Base-by-base conservation (phyloP, 768 basidiomycete genomes). In the Auricularia auricula-judae region DNA sequence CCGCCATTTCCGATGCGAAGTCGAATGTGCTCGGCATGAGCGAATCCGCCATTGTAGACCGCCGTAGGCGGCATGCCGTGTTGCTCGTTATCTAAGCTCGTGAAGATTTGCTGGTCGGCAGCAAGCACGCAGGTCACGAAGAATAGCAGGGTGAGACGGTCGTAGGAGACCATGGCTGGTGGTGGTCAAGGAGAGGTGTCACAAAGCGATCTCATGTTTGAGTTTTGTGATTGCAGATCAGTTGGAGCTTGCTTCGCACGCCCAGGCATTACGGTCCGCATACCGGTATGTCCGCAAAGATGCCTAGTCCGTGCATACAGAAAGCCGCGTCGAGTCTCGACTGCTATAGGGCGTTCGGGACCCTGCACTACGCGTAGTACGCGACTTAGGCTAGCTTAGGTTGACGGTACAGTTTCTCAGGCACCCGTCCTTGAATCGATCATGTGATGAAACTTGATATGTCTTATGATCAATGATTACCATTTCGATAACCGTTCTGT, bases 1-100 rank as follows among this genome's bases (percentile, higher is more conserved):
- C 80, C 80, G 11, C 82, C 82, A 65, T 80, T 82, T 4, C 76
- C 78, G 36, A 82, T 79, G 36, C 81, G 78, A 62, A 83, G 66
- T 21, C 73, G 71, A n/a, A 81, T 71, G 1, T 75, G 67, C 21
- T 67, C 71, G 8, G 75, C 70, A 4, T 70, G 67, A 14, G 67
- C 64, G 65, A 76, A 76, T 4, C 78, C 75, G 1, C 80, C 82
- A 44, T 79, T 72, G 66, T 83, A 82, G 11, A 76, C 71, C 1
- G 63, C 74, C 51, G 56, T 59, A 8, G 56, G 56, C 2, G 34
- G 56, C 8, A 7, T 29, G 23, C 56, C 34, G 10, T 59, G 11
- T 18, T 59, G 56, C 56, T 59, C 56, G 29, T 35, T 59, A 23
- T 59, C 34, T 23, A 59, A 29, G 29, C 14, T 34, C 11, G 56